phyloP scores from a whole-genome alignment of 106 monocot genomes.

The Chionographis japonica region DNA sequence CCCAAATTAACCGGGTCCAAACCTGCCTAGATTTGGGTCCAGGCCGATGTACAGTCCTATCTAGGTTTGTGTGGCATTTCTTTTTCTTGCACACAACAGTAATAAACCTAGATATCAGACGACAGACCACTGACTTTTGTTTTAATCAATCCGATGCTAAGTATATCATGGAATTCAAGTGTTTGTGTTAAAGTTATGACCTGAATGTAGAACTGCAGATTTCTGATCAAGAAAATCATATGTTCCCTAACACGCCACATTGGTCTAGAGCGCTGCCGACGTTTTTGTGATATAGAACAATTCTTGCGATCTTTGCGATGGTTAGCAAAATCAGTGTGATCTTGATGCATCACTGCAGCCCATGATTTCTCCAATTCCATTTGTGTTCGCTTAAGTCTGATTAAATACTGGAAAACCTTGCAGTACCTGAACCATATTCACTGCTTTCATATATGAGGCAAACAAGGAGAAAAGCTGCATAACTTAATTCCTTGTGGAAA shows the following conservation, averaged over 20 bases:
- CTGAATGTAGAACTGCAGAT: slow-evolving; percentile 98
- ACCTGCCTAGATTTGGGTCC: too few relatives aligned
- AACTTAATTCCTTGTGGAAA: not conserved
- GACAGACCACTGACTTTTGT: too few relatives aligned
- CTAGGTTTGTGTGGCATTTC: too few relatives aligned
- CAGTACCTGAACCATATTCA: slow-evolving; percentile 59
- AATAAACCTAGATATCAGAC: too few relatives aligned
- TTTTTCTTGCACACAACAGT: too few relatives aligned
- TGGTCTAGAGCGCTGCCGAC: slow-evolving; percentile 41
- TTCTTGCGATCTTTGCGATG: slow-evolving; percentile 55
- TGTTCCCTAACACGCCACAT: slow-evolving; percentile 94
- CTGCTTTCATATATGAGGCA: slow-evolving; percentile 2
- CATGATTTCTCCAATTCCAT: slow-evolving; percentile 98
- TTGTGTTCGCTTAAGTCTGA: slow-evolving; percentile 91
- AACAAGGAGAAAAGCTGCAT: slow-evolving; percentile 1
- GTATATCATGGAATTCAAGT: too few relatives aligned
- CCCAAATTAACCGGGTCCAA: too few relatives aligned
- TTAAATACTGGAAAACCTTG: slow-evolving; percentile 88
- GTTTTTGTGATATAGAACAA: slow-evolving; percentile 29
- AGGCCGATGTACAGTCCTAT: too few relatives aligned
- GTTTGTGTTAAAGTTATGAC: slow-evolving; percentile 21
- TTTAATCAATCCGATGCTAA: too few relatives aligned
- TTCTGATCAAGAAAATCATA: slow-evolving; percentile 94
- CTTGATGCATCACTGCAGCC: slow-evolving; percentile 96
- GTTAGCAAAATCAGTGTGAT: slow-evolving; percentile 80